A percentile compares a stretch with the other conserved stretches of the same genome.
Evolutionary conservation across 2,329 filamentous ascomycete species (phyloP).

Genomic region (Lecanicillium sp.): DNA sequence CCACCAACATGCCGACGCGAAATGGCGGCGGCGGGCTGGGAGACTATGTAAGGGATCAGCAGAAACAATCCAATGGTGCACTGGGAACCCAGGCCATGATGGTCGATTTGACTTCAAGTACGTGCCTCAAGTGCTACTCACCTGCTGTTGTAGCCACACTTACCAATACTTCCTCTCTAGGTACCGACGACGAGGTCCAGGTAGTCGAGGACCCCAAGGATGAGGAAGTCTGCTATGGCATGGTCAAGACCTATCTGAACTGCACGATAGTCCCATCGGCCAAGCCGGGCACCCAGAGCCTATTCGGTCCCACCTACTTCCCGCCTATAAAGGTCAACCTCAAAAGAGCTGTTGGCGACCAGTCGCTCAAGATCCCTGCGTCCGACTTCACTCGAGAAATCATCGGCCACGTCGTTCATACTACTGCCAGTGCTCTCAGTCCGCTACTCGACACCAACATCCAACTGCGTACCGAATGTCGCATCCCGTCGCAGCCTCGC

Average conservation of each 20-base stretch:
- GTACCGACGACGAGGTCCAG: slow-evolving; percentile 51
- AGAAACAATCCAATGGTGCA: slow-evolving; percentile 34
- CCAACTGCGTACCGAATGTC: slow-evolving; percentile 64
- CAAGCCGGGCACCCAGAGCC: slow-evolving; percentile 54
- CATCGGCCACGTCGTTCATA: slow-evolving; percentile 70
- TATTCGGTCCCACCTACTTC: slow-evolving; percentile 57
- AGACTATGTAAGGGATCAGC: slow-evolving; percentile 59
- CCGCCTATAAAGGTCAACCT: slow-evolving; percentile 70
- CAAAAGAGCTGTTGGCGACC: slow-evolving; percentile 50
- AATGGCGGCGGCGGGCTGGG: slow-evolving; percentile 54
- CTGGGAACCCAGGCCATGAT: slow-evolving; percentile 34
- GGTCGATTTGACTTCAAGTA: slow-evolving; percentile 54
- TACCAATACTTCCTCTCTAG: slow-evolving; percentile 18
- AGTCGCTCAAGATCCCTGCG: slow-evolving; percentile 59
- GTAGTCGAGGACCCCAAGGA: slow-evolving; percentile 54
- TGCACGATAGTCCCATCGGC: slow-evolving; percentile 63
- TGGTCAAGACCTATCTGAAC: slow-evolving; percentile 62
- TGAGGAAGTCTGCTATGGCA: slow-evolving; percentile 76
- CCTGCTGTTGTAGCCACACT: background rate
- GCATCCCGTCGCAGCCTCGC: slow-evolving; percentile 62
- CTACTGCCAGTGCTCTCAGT: slow-evolving; percentile 60
- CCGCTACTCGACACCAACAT: slow-evolving; percentile 64
- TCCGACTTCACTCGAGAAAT: slow-evolving; percentile 64
- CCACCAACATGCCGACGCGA: slow-evolving; percentile 24
- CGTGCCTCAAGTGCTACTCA: slow-evolving; percentile 22